Evolutionary conservation across 2,329 filamentous ascomycete genomes (phyloP).

Genomic region (Thermochaetoides dissita): DNA sequence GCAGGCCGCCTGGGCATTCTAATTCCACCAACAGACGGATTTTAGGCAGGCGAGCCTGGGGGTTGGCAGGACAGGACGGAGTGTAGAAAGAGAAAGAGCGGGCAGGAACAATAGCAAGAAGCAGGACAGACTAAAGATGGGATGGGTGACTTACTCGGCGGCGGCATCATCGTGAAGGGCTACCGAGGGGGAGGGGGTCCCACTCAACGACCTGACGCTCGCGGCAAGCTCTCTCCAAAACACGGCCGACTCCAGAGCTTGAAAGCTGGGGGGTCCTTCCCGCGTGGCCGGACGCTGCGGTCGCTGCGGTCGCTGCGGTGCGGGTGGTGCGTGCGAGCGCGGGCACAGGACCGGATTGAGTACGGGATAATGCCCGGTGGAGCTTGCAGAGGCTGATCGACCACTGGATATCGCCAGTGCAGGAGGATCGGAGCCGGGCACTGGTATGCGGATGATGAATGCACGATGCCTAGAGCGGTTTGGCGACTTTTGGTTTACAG

Average conservation of each 20-base stretch:
- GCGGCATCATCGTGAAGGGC: constrained; percentile 9
- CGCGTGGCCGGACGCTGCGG: not conserved
- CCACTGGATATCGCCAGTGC: too few relatives aligned
- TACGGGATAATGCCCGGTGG: too few relatives aligned
- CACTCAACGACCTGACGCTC: constrained; percentile 4
- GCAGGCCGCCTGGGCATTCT: not conserved
- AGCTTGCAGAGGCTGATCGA: too few relatives aligned
- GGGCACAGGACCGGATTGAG: too few relatives aligned
- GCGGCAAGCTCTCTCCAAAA: constrained; percentile 7
- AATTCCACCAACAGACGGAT: not conserved
- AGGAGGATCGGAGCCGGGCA: too few relatives aligned
- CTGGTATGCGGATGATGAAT: too few relatives aligned
- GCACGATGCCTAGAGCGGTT: too few relatives aligned
- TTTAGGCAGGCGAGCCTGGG: not conserved
- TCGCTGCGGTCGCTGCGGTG: too few relatives aligned
- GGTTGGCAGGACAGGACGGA: not conserved
- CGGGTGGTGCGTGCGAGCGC: too few relatives aligned
- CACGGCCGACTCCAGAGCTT: constrained; percentile 2
- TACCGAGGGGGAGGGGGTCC: constrained; percentile 8
- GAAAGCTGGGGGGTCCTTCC: constrained; percentile 9
- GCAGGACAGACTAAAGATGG: constrained; percentile 1
- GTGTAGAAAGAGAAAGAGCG: too few relatives aligned
- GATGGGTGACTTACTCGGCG: constrained; percentile 14
- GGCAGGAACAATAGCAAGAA: constrained; percentile 3
- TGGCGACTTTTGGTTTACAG: too few relatives aligned